Base-by-base conservation (phyloP, 2,329 filamentous ascomycete genomes). In the Tolypocladium cylindrosporum region DNA sequence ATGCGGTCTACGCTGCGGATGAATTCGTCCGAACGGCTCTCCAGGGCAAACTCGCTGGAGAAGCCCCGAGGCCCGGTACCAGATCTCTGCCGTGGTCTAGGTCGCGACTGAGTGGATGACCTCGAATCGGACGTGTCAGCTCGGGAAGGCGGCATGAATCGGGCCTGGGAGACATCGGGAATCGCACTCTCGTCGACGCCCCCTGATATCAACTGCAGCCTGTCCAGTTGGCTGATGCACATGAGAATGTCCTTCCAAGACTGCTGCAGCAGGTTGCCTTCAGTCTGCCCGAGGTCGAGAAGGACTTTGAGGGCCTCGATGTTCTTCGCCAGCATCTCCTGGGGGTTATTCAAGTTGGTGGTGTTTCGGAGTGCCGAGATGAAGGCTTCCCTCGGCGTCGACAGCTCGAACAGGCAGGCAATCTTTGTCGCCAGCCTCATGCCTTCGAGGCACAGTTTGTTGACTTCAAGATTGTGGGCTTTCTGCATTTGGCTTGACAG, bases 191-290 rank as follows among this genome's bases (percentile, higher is more conserved):
- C 95, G 64, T 97, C 93, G 2, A 97, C 91, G 43, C 94, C 95
- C 31, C 92, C 90, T 2, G 91, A 95, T 63, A 99, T 93, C 24
- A 99, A 83, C 72, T 99, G 95, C 62, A 99, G 85, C 50, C 94
- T 86, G 69, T 99, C 94, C 34, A 99, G 84, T 71, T 99, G 94
- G 65, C 92, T 97, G 69, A 99, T 90, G 66, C 91, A 97, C 68
- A 95, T 91, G 11, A 99, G 78, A 31, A 99, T 86, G 67, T 99
- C 94, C 69, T 95, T 89, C 94, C 94, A 99, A 0, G 94, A 97
- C 61, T 87, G 85, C 63, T 89, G 89, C 19, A 99, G 77, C 43
- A 91, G 79, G 67, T 99, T 95, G 59, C 95, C 94, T 73, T 99
- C 94, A 0, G 89, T 91, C 67, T 95, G 88, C 7, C 91, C 94